phyloP scores from a whole-genome alignment of 1,139 yeast genomes.

The Komagataea norvegica region DNA sequence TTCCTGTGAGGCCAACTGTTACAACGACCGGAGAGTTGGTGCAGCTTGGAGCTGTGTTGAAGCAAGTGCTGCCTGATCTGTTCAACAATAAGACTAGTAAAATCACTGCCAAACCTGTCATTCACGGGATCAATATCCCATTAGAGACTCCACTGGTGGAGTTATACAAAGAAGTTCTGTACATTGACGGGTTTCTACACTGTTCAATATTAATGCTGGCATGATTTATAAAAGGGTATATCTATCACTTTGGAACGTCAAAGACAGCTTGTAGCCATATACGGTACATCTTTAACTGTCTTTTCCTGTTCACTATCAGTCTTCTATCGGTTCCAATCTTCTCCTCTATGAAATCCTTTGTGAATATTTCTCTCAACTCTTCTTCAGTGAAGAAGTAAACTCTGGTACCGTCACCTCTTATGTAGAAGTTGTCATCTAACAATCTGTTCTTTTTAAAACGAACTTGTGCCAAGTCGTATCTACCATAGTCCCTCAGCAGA shows the following conservation, averaged over 20 bases:
- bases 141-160: slow-evolving; percentile 43
- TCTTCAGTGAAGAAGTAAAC: slow-evolving; percentile 96
- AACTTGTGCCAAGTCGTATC: slow-evolving; percentile 93
- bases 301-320: slow-evolving; percentile 84
- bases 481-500: slow-evolving; percentile 88
- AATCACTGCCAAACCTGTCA: slow-evolving; percentile 40
- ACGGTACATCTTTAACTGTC: slow-evolving; percentile 90
- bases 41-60: slow-evolving; percentile 41
- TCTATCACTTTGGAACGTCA: slow-evolving; percentile 32
- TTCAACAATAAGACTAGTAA: slow-evolving; percentile 34
- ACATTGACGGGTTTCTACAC: slow-evolving; percentile 77
- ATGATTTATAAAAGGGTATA: slow-evolving; percentile 14
- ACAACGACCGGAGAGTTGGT: slow-evolving; percentile 18
- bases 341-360: slow-evolving; percentile 55
- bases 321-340: slow-evolving; percentile 89
- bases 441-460: slow-evolving; percentile 86
- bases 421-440: slow-evolving; percentile 87
- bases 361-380: slow-evolving; percentile 73
- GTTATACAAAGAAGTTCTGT: slow-evolving; percentile 50
- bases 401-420: slow-evolving; percentile 96
- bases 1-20: slow-evolving; percentile 37
- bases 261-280: slow-evolving; percentile 96
- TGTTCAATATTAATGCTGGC: slow-evolving; percentile 39
- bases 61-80: slow-evolving; percentile 40
- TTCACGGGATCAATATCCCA: slow-evolving; percentile 63